These are phyloP conservation scores for Metarhizium robertsii DNA, from an alignment of 2,329 filamentous ascomycete genomes.

Conservation along the genomic window DNA sequence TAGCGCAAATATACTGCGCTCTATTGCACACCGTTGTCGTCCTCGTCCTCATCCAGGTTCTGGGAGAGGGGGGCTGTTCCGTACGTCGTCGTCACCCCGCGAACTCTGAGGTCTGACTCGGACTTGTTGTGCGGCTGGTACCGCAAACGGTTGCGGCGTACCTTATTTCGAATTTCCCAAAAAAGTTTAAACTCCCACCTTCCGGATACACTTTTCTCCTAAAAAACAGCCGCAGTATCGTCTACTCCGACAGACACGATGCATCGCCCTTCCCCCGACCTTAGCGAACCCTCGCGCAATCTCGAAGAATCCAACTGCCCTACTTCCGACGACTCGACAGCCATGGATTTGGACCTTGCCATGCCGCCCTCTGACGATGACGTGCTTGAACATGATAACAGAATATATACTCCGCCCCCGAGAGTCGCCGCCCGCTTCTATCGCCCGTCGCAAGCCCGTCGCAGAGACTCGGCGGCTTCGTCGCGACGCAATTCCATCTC, in stretches of 20 bases:
- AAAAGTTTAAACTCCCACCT: background rate
- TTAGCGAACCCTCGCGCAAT: constrained; percentile 32
- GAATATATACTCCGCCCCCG: constrained; percentile 55
- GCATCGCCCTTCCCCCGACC: constrained; percentile 32
- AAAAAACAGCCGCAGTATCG: background rate
- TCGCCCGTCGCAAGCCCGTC: constrained; percentile 53
- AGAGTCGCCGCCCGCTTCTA: constrained; percentile 74
- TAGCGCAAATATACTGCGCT: no score
- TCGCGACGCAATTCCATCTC: constrained; percentile 74
- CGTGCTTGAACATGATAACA: constrained; percentile 23
- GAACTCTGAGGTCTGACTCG: background rate
- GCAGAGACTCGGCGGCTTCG: constrained; percentile 67
- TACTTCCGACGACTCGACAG: constrained; percentile 20
- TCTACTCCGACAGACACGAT: constrained; percentile 19
- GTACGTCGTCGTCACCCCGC: background rate
- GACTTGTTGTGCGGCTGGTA: constrained; percentile 2
- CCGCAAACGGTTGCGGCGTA: constrained; percentile 2
- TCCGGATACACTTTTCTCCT: background rate
- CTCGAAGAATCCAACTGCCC: constrained; percentile 24
- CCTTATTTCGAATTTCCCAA: background rate
- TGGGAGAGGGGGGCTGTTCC: background rate
- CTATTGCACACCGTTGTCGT: no score
- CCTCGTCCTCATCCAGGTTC: no score
- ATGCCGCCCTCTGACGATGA: constrained; percentile 30
- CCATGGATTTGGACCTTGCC: constrained; percentile 25